phyloP scores from a whole-genome alignment of 768 basidiomycete genomes.

The Leccinum obscurum region DNA sequence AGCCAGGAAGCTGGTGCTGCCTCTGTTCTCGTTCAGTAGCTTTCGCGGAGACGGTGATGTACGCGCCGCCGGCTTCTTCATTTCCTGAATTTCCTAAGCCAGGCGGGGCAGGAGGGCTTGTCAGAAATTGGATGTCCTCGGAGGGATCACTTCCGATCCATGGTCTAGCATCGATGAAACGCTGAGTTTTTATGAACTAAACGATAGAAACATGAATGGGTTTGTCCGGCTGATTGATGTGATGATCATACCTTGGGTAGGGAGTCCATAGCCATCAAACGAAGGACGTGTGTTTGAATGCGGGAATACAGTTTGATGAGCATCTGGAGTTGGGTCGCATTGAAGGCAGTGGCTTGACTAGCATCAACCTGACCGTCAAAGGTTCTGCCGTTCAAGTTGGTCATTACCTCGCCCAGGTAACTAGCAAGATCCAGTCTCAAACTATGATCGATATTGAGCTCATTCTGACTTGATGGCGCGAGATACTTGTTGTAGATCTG shows the following conservation, averaged over 20 bases:
- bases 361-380: constrained; percentile 82
- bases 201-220: constrained; percentile 8
- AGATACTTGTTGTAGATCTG: constrained; percentile 94
- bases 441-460: constrained; percentile 98
- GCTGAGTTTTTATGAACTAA: constrained; percentile 86
- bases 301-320: constrained; percentile 94
- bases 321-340: constrained; percentile 92
- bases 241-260: constrained; percentile 79
- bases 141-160: constrained; percentile 79
- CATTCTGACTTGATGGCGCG: constrained; percentile 91
- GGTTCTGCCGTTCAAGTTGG: constrained; percentile 68
- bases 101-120: constrained; percentile 65
- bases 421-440: constrained; percentile 91
- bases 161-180: constrained; percentile 76
- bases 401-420: constrained; percentile 90
- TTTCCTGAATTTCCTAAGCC: constrained; percentile 55
- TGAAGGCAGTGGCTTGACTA: constrained; percentile 79
- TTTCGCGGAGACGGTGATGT: constrained; percentile 82
- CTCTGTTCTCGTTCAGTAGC: constrained; percentile 64
- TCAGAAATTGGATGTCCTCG: constrained; percentile 56
- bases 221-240: constrained; percentile 4
- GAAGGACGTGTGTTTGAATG: constrained; percentile 96
- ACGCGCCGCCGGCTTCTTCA: constrained; percentile 81
- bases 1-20: constrained; percentile 25
- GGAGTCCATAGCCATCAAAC: constrained; percentile 97